phyloP scores from a whole-genome alignment of 306 rosid genomes.

The Cicer chorassanicum region DNA sequence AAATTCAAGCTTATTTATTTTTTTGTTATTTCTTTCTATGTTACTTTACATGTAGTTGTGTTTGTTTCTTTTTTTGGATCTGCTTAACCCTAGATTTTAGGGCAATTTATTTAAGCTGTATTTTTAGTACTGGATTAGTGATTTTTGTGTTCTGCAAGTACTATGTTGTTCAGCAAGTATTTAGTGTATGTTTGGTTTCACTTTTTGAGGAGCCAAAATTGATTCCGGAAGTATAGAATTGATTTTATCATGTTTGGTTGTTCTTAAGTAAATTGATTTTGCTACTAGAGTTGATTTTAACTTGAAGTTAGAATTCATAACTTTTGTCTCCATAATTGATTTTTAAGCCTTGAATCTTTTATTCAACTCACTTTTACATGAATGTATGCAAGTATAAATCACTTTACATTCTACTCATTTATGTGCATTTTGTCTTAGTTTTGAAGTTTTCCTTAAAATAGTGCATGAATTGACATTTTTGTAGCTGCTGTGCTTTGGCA shows the following conservation, averaged over 20 bases:
- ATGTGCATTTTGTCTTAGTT: slow-evolving; percentile 22
- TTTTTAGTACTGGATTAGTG: slow-evolving; percentile 22
- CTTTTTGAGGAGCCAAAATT: too few species aligned
- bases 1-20: slow-evolving; percentile 36
- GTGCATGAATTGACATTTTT: slow-evolving; percentile 37
- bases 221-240: too few species aligned
- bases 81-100: slow-evolving; percentile 31
- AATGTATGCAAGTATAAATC: too few species aligned
- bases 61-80: slow-evolving; percentile 42
- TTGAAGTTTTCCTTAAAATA: slow-evolving; percentile 24
- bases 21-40: not conserved
- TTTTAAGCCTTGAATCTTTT: too few species aligned
- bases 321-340: too few species aligned
- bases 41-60: slow-evolving; percentile 32
- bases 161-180: slow-evolving; percentile 14
- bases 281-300: too few species aligned
- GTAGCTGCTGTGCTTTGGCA: slow-evolving; percentile 49
- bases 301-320: too few species aligned
- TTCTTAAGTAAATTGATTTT: too few species aligned
- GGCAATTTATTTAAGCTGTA: slow-evolving; percentile 24
- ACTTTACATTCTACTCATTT: too few species aligned
- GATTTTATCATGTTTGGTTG: too few species aligned
- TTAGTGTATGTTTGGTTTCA: not conserved
- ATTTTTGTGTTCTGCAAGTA: slow-evolving; percentile 14
- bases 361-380: too few species aligned